These are phyloP conservation scores for Nannochloropsis gaditana DNA, from an alignment of 108 stramenopile genomes.

Conservation along the genomic window DNA sequence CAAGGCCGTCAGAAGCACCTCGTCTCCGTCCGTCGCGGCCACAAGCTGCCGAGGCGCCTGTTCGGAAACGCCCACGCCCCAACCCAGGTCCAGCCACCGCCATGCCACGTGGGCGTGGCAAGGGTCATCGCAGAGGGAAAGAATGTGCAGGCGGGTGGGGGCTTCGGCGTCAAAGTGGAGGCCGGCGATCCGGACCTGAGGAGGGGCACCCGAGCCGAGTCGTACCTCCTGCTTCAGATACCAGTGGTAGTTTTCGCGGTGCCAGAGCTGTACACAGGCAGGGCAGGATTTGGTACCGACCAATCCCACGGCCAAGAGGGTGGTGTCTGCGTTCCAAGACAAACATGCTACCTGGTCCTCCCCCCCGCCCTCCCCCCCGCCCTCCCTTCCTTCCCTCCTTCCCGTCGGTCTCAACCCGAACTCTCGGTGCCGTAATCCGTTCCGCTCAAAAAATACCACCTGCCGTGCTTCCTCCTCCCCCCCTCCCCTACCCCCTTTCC, in stretches of 20 bases:
- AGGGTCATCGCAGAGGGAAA: neutral
- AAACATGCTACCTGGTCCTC: neutral
- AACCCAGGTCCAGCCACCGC: neutral
- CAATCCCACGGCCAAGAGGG: neutral
- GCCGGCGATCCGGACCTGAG: neutral
- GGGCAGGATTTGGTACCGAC: neutral
- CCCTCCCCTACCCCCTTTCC: neutral
- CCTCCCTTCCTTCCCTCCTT: neutral
- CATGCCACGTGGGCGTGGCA: neutral
- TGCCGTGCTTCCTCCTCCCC: neutral
- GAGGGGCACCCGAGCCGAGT: neutral
- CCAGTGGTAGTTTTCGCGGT: neutral
- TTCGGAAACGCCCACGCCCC: neutral
- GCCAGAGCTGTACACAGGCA: neutral
- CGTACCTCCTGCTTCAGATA: neutral
- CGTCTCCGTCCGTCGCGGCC: neutral
- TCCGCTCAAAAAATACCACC: conserved; percentile 5
- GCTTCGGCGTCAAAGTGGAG: neutral
- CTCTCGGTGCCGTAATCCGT: neutral
- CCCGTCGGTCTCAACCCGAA: neutral
- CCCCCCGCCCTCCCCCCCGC: neutral
- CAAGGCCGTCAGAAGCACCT: neutral
- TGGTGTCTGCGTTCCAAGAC: neutral
- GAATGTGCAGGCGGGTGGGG: neutral
- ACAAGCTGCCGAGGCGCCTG: neutral